These are phyloP conservation scores for Entophlyctis luteolus DNA, from an alignment of 192 early-diverging fungal genomes.

Conservation along the genomic window DNA sequence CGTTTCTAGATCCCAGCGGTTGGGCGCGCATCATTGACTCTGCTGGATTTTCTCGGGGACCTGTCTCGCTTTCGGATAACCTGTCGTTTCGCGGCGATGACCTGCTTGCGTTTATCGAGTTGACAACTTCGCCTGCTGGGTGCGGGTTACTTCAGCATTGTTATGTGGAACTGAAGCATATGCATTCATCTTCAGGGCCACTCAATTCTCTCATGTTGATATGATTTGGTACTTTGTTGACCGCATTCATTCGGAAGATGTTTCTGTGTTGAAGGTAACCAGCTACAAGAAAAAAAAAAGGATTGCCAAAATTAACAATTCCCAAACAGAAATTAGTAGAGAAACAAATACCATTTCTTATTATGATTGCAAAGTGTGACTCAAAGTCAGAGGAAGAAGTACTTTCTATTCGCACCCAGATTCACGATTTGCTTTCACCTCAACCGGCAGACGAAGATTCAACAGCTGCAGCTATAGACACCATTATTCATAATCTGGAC, in stretches of 20 bases:
- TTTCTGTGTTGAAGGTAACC: background rate
- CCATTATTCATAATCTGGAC: background rate
- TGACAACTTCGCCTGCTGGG: background rate
- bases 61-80: background rate
- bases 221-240: conserved; percentile 22
- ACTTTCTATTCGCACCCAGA: background rate
- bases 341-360: conserved; percentile 3
- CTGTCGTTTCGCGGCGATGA: background rate
- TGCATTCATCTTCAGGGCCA: background rate
- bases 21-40: conserved; percentile 7
- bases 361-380: conserved; percentile 18
- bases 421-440: background rate
- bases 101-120: background rate
- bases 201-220: conserved; percentile 3
- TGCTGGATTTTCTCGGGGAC: background rate
- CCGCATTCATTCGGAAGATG: conserved; percentile 4
- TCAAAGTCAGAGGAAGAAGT: background rate
- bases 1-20: conserved; percentile 4
- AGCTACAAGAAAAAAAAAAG: no score
- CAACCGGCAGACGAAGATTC: background rate
- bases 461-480: background rate
- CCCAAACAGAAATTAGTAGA: no score
- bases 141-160: background rate
- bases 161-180: background rate
- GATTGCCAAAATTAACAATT: no score